A percentile compares a stretch with the other conserved stretches of the same genome.
phyloP scores from a whole-genome alignment of 2,329 filamentous ascomycete genomes.

The Dactylellina parvicollis region DNA sequence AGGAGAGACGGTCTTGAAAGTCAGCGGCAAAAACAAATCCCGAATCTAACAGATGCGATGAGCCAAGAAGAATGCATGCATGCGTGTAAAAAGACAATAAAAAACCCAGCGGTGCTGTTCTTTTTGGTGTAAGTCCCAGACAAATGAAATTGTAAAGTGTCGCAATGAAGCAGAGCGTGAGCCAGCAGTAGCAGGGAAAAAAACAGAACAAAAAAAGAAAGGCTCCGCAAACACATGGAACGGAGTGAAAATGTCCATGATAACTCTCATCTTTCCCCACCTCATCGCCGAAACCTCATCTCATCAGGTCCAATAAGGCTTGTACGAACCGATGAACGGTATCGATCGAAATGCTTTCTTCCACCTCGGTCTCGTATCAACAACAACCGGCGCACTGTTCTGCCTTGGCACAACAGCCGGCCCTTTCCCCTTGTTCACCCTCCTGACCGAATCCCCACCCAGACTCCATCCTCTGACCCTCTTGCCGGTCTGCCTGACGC shows the following conservation, averaged over 20 bases:
- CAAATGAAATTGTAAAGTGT: constrained; percentile 22
- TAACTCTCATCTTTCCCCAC: not conserved
- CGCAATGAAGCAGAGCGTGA: no score
- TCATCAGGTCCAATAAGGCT: not conserved
- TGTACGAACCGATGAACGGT: constrained; percentile 11
- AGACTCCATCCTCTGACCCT: constrained; percentile 48
- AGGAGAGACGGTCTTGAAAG: not conserved
- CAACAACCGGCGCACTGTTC: no score
- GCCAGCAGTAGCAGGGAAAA: not conserved
- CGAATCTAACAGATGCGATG: constrained; percentile 37
- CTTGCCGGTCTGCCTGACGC: constrained; percentile 44
- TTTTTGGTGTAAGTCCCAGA: constrained; percentile 24
- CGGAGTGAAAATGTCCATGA: not conserved
- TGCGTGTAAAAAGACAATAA: constrained; percentile 17
- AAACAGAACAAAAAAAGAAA: not conserved
- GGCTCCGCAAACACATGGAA: constrained; percentile 3
- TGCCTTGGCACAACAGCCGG: not conserved
- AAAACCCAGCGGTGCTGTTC: constrained; percentile 11
- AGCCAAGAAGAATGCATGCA: constrained; percentile 14
- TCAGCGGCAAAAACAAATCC: constrained; percentile 5
- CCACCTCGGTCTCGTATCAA: constrained; percentile 1
- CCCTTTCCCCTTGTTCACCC: constrained; percentile 30
- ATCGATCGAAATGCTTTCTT: constrained; percentile 25
- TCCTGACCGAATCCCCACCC: constrained; percentile 13
- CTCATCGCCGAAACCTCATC: not conserved